These are phyloP conservation scores for Spencermartinsiella europaea DNA, from an alignment of 805 yeast genomes.

Conservation along the genomic window DNA sequence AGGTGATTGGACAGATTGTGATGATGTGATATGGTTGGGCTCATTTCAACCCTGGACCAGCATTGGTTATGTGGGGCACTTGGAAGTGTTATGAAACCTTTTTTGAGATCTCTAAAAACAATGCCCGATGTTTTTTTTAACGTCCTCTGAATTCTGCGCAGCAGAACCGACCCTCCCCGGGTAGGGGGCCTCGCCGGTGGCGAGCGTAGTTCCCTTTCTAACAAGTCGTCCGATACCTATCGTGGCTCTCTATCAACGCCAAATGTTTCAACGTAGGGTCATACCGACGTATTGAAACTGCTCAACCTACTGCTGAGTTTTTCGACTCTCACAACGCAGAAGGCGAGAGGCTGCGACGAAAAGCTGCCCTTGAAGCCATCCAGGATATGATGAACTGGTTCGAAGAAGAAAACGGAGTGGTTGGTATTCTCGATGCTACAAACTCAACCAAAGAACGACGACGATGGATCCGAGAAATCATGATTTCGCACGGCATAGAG, in stretches of 20 bases:
- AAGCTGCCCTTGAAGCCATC: slow-evolving; percentile 69
- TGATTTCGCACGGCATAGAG: slow-evolving; percentile 55
- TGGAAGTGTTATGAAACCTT: no score
- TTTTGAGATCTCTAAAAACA: no score
- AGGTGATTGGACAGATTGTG: no score
- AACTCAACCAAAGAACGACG: slow-evolving; percentile 77
- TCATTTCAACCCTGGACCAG: no score
- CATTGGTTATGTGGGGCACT: no score
- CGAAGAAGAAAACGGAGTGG: slow-evolving; percentile 70
- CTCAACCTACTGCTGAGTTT: slow-evolving; percentile 69
- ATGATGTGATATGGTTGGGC: no score
- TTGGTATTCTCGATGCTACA: slow-evolving; percentile 92
- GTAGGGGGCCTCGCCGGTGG: no score
- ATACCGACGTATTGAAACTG: slow-evolving; percentile 63
- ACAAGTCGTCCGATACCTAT: slow-evolving; percentile 79
- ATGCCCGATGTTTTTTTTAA: no score
- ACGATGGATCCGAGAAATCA: slow-evolving; percentile 45
- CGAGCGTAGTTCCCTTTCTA: no score
- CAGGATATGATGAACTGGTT: slow-evolving; percentile 85
- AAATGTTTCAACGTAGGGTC: slow-evolving; percentile 86
- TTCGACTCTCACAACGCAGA: slow-evolving; percentile 63
- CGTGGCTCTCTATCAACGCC: slow-evolving; percentile 87
- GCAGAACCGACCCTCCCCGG: no score
- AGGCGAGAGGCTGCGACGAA: slow-evolving; percentile 56
- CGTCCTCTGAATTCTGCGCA: no score